Conservation (phyloP, 371 early-diverging fungal species). For the Mucor velutinosus region DNA sequence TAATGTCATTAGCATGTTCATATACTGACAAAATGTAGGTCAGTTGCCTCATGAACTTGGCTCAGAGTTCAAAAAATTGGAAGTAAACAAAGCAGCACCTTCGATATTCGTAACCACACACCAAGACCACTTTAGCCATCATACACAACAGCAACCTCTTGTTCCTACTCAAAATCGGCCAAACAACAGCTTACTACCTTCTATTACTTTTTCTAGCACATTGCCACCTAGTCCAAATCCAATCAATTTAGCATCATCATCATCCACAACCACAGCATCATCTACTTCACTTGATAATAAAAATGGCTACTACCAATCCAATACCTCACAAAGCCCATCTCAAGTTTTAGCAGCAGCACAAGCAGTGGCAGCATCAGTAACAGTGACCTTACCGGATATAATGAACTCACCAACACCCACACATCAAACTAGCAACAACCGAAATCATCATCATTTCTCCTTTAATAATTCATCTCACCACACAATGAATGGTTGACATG, state of each 20-base stretch:
- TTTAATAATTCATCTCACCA: neutral
- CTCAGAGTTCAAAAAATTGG: slow-evolving; percentile 30
- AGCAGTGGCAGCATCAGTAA: neutral
- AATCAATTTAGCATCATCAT: slow-evolving; percentile 24
- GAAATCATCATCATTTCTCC: neutral
- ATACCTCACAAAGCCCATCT: neutral
- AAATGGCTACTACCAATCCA: neutral
- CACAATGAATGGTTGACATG: neutral
- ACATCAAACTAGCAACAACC: neutral
- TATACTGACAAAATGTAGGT: neutral
- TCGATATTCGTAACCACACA: slow-evolving; percentile 66
- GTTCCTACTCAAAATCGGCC: slow-evolving; percentile 4
- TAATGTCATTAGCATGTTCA: neutral
- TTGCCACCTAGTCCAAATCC: slow-evolving; percentile 24
- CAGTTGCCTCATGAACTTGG: slow-evolving; percentile 43
- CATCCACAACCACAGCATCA: slow-evolving; percentile 28
- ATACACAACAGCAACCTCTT: slow-evolving; percentile 2
- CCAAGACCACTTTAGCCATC: neutral
- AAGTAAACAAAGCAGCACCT: slow-evolving; percentile 38
- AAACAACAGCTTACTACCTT: neutral
- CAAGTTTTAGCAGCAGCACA: slow-evolving; percentile 3
- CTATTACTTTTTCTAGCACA: neutral
- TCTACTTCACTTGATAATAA: slow-evolving; percentile 2
- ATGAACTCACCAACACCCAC: slow-evolving; percentile 1
- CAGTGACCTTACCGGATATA: neutral